A percentile compares a stretch with the other conserved stretches of the same genome.
Conservation (phyloP, 2,329 filamentous ascomycete species). For the Fusarium ramigenum region DNA sequence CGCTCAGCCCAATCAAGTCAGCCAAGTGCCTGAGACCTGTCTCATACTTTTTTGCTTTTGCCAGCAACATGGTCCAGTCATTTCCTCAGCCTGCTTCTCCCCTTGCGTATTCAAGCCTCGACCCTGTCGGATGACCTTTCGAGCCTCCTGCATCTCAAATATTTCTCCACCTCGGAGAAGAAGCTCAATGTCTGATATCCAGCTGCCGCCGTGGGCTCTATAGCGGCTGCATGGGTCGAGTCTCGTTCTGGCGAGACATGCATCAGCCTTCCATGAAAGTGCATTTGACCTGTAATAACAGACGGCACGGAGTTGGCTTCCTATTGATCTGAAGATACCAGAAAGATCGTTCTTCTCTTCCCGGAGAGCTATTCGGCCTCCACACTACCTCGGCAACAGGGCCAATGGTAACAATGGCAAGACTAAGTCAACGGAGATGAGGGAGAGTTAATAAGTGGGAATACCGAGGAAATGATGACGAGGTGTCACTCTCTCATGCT, state of each 20-base stretch:
- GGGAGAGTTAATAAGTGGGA: slow-evolving; percentile 10
- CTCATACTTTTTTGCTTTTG: slow-evolving; percentile 23
- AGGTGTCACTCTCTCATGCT: slow-evolving; percentile 8
- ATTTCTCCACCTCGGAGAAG: slow-evolving; percentile 20
- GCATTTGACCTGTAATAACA: slow-evolving; percentile 2
- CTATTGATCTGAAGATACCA: slow-evolving; percentile 5
- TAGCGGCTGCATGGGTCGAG: slow-evolving; percentile 15
- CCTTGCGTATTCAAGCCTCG: slow-evolving; percentile 25
- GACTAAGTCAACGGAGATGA: slow-evolving; percentile 6
- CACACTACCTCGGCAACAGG: slow-evolving; percentile 3
- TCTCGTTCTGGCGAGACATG: slow-evolving; percentile 35
- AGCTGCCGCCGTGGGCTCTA: slow-evolving; percentile 6
- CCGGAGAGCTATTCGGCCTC: slow-evolving; percentile 21
- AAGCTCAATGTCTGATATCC: not conserved
- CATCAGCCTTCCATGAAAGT: slow-evolving; percentile 15
- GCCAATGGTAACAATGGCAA: not conserved
- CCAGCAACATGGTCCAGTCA: not conserved
- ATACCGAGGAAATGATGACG: slow-evolving; percentile 21
- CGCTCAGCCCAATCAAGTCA: slow-evolving; percentile 22
- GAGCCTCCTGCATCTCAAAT: not conserved
- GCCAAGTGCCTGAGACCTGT: slow-evolving; percentile 29
- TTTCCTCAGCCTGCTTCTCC: slow-evolving; percentile 1
- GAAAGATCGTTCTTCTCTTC: slow-evolving; percentile 6
- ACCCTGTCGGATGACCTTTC: not conserved
- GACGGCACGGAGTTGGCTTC: not conserved